Evolutionary conservation across 1,284 basidiomycete species (phyloP), one percentile per base, ranked within the genome.

Genomic region (Pseudozyma hubeiensis): DNA sequence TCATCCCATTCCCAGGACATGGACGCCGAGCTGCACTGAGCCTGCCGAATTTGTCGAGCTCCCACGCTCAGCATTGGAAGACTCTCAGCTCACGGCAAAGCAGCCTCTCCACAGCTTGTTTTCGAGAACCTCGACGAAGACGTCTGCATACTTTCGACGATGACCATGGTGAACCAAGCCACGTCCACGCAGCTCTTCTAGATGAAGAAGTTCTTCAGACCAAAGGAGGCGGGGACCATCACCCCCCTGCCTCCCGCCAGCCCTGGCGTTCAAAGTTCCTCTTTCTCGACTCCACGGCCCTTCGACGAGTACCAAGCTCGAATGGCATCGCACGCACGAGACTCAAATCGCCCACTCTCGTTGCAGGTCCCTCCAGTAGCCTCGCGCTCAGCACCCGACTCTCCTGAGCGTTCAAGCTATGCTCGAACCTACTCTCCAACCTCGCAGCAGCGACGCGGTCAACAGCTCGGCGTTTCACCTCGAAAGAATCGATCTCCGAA

Each of bases 141-240:
- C 40, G n/a, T 30, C 33, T 14, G 4, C 45, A 29, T 17, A n/a
- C 8, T 19, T 29, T 17, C 53, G 31, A 50, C n/a, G 53, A 60
- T 57, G 58, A 40, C 41, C 53, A 67, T 57, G 45, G 19, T 31
- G 45, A 5, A 41, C 8, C 39, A 24, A 24, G 13, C 7, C n/a
- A 7, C 39, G 50, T 14, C 41, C n/a, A 46, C 43, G 47, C 29
- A 51, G n/a, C 53, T 24, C 10, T 34, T n/a, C 16, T 53, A 55
- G 44, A 73, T 73, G 70, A 73, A 73, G 47, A 66, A 63, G 57
- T 67, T 73, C 53, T 73, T 73, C 61, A 63, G 43, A 46, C 14
- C 52, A 31, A 73, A 67, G 64, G 69, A 67, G 64, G 70, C 70
- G 11, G 70, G 64, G 53, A 45, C 53, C 64, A 73, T 73, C 61